Conservation (phyloP, 768 basidiomycete species). For the Leccinum disarticulatum region DNA sequence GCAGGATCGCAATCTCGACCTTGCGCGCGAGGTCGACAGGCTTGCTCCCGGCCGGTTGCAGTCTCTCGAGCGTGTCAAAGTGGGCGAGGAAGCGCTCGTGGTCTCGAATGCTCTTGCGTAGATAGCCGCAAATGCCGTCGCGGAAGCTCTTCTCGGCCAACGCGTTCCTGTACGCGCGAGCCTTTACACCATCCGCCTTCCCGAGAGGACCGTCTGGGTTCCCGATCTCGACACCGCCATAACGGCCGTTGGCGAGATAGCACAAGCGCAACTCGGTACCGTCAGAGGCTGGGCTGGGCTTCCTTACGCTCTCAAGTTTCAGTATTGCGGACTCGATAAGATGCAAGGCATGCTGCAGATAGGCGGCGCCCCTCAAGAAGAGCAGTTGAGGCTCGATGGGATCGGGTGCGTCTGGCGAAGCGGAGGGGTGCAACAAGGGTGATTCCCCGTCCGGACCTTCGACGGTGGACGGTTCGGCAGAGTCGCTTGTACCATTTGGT, state of each 20-base stretch:
- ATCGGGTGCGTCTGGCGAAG: conserved; percentile 76
- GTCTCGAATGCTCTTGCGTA: conserved; percentile 79
- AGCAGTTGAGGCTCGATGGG: conserved; percentile 84
- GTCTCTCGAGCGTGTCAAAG: conserved; percentile 71
- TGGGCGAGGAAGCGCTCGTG: conserved; percentile 82
- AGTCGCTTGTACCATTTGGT: conserved; percentile 59
- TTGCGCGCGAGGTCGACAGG: conserved; percentile 46
- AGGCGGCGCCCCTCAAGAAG: conserved; percentile 81
- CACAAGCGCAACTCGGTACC: conserved; percentile 77
- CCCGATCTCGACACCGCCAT: conserved; percentile 84
- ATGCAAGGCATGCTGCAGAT: conserved; percentile 75
- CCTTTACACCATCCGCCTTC: conserved; percentile 53
- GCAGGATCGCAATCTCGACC: conserved; percentile 64
- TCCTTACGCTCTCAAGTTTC: conserved; percentile 66
- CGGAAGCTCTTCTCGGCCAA: conserved; percentile 56
- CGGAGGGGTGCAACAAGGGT: conserved; percentile 65
- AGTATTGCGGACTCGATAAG: conserved; percentile 74
- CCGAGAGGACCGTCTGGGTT: conserved; percentile 80
- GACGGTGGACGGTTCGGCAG: conserved; percentile 38
- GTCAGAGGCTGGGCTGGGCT: conserved; percentile 52
- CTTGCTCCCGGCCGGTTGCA: conserved; percentile 15
- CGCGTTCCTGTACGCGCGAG: conserved; percentile 58
- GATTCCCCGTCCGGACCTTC: conserved; percentile 54
- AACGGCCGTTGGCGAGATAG: conserved; percentile 71
- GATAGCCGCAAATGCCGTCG: conserved; percentile 55